Percentiles rank a stretch among this genome's conserved stretches.
phyloP scores from a whole-genome alignment of 345 rosid genomes.

The Sonneratia alba region DNA sequence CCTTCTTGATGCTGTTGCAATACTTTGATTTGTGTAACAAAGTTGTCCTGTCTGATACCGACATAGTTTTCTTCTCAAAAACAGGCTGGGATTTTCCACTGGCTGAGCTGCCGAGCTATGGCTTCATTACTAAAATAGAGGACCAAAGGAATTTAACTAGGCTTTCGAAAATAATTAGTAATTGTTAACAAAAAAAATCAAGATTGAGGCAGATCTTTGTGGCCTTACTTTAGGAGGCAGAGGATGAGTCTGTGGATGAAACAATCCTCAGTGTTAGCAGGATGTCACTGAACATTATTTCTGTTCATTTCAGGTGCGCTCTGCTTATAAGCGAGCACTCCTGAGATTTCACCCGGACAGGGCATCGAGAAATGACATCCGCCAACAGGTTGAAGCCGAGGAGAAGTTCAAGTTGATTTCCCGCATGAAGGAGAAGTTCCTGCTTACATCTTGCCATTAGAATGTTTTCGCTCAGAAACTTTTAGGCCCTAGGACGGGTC shows the following conservation, averaged over 20 bases:
- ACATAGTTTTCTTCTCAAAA: not conserved
- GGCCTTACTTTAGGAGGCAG: not conserved
- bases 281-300: not conserved
- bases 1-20: not conserved
- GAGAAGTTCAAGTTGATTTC: constrained; percentile 83
- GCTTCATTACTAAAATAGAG: not conserved
- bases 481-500: not conserved
- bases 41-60: not conserved
- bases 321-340: constrained; percentile 66
- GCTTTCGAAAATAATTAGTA: not conserved
- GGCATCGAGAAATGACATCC: constrained; percentile 55
- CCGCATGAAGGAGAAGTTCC: constrained; percentile 70
- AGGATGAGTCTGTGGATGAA: not conserved
- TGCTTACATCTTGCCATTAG: constrained; percentile 17
- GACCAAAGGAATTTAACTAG: not conserved
- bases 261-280: not conserved
- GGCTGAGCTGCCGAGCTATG: not conserved
- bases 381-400: constrained; percentile 77
- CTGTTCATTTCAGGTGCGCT: constrained; percentile 45
- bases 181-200: not conserved
- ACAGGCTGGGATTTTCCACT: not conserved
- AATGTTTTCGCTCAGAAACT: not conserved
- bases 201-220: not conserved
- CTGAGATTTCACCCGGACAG: constrained; percentile 81
- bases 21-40: not conserved